phyloP scores from a whole-genome alignment of 106 monocot species.

The Dendrobium huoshanense region DNA sequence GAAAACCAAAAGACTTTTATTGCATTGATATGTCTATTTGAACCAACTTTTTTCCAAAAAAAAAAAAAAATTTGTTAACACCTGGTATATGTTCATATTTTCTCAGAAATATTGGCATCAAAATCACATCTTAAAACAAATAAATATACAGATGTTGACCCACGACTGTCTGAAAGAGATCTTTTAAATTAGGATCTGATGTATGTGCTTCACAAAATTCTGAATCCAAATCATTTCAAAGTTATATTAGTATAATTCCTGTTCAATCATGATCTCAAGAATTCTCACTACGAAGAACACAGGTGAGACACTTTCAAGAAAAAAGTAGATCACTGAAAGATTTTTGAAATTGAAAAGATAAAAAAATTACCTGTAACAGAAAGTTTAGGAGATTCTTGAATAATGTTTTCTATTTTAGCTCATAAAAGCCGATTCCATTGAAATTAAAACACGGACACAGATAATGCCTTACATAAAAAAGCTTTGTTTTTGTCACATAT shows the following conservation, averaged over 20 bases:
- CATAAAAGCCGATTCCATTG: neutral
- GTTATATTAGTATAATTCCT: neutral
- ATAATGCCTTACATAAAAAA: neutral
- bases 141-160: neutral
- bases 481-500: neutral
- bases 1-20: neutral
- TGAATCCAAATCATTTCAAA: too few relatives aligned
- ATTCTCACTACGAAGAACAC: neutral
- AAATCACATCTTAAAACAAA: neutral
- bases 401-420: neutral
- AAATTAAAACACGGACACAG: neutral
- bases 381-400: neutral
- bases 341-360: neutral
- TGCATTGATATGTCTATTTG: neutral
- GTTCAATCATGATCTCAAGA: neutral
- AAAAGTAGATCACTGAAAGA: neutral
- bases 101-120: neutral
- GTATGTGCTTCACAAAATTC: too few relatives aligned
- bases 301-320: neutral
- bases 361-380: neutral
- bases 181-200: too few relatives aligned
- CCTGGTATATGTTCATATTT: neutral
- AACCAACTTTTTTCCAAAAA: neutral
- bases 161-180: neutral
- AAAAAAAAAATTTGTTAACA: neutral